A percentile compares a stretch with the other conserved stretches of the same genome.
Conservation (phyloP, 73 alveolate species). For the Paramecium sonneborni region DNA sequence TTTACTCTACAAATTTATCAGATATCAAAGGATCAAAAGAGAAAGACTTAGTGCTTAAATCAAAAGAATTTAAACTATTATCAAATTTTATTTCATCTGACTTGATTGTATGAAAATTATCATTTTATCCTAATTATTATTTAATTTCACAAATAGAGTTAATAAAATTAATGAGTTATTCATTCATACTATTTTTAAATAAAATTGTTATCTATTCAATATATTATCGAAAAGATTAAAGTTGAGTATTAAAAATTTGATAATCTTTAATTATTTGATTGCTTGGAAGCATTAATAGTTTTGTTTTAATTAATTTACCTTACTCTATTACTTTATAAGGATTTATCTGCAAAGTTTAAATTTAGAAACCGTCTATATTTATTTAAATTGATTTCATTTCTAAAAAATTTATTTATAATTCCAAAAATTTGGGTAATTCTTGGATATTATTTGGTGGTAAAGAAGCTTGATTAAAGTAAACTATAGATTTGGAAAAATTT, state of each 20-base stretch:
- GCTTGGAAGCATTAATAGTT: background rate
- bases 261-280: background rate
- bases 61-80: too few relatives aligned
- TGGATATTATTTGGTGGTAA: background rate
- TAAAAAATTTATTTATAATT: background rate
- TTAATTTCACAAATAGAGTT: too few relatives aligned
- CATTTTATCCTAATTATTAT: too few relatives aligned
- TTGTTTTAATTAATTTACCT: background rate
- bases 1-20: background rate
- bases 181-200: too few relatives aligned
- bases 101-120: too few relatives aligned
- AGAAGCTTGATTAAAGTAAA: background rate
- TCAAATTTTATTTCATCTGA: too few relatives aligned
- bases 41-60: too few relatives aligned
- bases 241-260: background rate
- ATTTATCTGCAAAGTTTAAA: background rate
- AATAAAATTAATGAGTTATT: too few relatives aligned
- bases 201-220: too few relatives aligned
- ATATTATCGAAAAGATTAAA: too few relatives aligned
- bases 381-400: background rate
- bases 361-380: background rate
- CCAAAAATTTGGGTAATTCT: background rate
- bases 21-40: too few relatives aligned
- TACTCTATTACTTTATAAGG: background rate
- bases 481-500: background rate